phyloP scores from a whole-genome alignment of 2,329 filamentous ascomycete genomes.

The Penicillium sp. region DNA sequence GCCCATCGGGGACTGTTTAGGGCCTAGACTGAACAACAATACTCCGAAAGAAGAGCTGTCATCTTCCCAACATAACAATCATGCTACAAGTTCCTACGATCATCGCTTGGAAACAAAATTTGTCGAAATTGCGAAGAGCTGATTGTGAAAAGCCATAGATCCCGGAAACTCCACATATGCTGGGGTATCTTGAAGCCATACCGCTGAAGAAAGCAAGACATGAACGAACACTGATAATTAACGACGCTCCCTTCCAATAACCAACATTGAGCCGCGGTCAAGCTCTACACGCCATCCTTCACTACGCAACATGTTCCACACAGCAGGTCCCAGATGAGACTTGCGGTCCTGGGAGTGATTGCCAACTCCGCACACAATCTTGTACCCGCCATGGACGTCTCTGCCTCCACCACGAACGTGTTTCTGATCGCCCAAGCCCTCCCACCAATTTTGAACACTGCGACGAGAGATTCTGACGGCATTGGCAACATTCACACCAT shows the following conservation, averaged over 20 bases:
- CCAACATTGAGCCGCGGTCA: slow-evolving; percentile 68
- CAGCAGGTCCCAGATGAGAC: slow-evolving; percentile 74
- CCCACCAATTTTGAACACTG: slow-evolving; percentile 75
- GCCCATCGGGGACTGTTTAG: not conserved
- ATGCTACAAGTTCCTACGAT: too few relatives aligned
- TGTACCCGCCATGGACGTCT: slow-evolving; percentile 60
- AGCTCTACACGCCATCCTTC: slow-evolving; percentile 84
- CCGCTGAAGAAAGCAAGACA: not conserved
- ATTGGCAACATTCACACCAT: slow-evolving; percentile 79
- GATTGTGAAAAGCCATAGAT: not conserved
- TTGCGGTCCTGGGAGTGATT: slow-evolving; percentile 75
- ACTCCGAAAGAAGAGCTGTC: too few relatives aligned
- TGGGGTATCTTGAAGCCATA: slow-evolving; percentile 7
- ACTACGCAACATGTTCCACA: slow-evolving; percentile 71
- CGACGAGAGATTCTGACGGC: slow-evolving; percentile 75
- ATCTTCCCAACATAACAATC: too few relatives aligned
- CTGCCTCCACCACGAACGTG: slow-evolving; percentile 48
- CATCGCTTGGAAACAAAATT: too few relatives aligned
- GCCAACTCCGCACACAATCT: slow-evolving; percentile 79
- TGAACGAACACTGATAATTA: slow-evolving; percentile 11
- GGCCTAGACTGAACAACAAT: slow-evolving; percentile 1
- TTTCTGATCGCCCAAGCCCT: slow-evolving; percentile 65
- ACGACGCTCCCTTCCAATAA: slow-evolving; percentile 59
- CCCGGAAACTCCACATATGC: slow-evolving; percentile 9
- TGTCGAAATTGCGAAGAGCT: not conserved